These are phyloP conservation scores for Ophiostoma pallidulum DNA, from an alignment of 2,329 filamentous ascomycete genomes.

Conservation along the genomic window DNA sequence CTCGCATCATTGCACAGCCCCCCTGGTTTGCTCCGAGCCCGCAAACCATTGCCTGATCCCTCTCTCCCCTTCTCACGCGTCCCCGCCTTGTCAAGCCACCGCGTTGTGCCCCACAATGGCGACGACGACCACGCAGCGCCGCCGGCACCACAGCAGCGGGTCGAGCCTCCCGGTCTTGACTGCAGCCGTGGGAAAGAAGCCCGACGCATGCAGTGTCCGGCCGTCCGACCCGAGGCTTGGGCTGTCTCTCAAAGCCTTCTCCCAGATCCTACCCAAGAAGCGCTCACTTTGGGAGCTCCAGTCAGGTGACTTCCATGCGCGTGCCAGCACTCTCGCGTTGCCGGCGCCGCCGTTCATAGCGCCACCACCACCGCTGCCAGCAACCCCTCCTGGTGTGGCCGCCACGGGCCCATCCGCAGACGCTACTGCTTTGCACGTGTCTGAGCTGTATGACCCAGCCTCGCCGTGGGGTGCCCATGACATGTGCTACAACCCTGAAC, in stretches of 20 bases:
- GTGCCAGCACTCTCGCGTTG: no score
- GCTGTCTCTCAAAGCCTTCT: conserved; percentile 7
- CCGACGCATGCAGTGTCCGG: background rate
- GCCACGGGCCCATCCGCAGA: background rate
- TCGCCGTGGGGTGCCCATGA: conserved; percentile 14
- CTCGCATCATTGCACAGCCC: background rate
- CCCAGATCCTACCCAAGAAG: background rate
- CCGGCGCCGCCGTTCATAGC: no score
- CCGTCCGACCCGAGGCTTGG: conserved; percentile 4
- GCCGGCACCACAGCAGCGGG: background rate
- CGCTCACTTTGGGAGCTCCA: background rate
- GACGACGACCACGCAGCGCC: conserved; percentile 1
- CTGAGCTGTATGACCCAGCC: conserved; percentile 9
- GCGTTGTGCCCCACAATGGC: background rate
- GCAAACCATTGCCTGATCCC: no score
- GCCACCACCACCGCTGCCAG: no score
- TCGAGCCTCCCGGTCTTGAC: background rate
- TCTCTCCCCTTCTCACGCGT: no score
- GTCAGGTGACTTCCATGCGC: no score
- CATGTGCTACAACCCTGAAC: conserved; percentile 13
- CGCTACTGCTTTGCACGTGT: no score
- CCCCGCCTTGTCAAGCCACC: no score
- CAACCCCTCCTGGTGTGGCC: background rate
- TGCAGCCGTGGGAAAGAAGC: background rate
- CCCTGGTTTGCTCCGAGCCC: background rate